Evolutionary conservation across 2,329 filamentous ascomycete genomes (phyloP).

Genomic region (Microcyclospora pomicola): DNA sequence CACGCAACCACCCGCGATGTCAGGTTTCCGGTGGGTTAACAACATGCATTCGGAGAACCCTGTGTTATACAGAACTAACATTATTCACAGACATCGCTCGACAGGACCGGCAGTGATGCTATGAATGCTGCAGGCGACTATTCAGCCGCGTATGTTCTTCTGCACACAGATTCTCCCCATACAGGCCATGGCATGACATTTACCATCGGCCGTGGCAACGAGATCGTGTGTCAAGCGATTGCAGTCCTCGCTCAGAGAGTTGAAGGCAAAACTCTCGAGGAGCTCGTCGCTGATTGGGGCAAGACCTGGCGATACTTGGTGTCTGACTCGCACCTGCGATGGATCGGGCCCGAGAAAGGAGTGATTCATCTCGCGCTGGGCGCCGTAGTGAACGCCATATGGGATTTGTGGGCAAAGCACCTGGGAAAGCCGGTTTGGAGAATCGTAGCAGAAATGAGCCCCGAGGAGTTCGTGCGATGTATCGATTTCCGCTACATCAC

Average conservation of each 20-base stretch:
- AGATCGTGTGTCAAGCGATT: conserved; percentile 80
- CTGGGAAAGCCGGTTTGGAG: conserved; percentile 79
- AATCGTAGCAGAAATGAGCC: conserved; percentile 77
- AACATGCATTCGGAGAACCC: not conserved
- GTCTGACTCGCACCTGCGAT: conserved; percentile 76
- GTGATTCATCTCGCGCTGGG: conserved; percentile 86
- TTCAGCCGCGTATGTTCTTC: conserved; percentile 85
- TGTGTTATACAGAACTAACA: not conserved
- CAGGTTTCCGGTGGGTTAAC: conserved; percentile 32
- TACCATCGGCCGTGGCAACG: conserved; percentile 80
- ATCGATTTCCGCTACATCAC: conserved; percentile 93
- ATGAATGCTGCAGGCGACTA: conserved; percentile 94
- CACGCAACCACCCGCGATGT: conserved; percentile 34
- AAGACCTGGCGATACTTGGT: conserved; percentile 87
- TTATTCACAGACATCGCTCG: conserved; percentile 54
- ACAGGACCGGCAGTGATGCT: conserved; percentile 91
- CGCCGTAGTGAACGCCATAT: conserved; percentile 73
- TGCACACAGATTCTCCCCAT: conserved; percentile 61
- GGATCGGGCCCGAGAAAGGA: conserved; percentile 90
- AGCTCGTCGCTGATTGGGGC: conserved; percentile 69
- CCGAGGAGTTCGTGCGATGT: conserved; percentile 71
- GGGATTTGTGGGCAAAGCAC: conserved; percentile 89
- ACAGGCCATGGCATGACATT: conserved; percentile 75
- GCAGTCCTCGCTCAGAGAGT: conserved; percentile 63
- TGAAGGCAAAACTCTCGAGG: conserved; percentile 59